Base-by-base conservation (phyloP, 495 filamentous ascomycete species). In the Aspergillus hancockii region DNA sequence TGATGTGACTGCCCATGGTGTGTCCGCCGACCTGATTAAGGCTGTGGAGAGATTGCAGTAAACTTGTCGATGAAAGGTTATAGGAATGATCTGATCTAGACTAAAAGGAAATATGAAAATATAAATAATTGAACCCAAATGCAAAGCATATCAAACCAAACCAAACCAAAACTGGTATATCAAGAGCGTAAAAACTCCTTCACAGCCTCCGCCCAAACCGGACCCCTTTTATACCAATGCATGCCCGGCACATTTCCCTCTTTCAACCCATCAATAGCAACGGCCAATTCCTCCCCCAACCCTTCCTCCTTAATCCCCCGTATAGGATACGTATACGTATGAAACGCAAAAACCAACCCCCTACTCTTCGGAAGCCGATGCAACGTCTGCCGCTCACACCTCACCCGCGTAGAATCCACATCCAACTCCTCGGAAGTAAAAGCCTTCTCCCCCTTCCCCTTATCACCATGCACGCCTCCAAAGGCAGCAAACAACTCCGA, bases 1-100 rank as follows among this genome's bases (percentile, higher is more conserved):
- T 43, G 93, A 96, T 28, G 92, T 97, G 36, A 98, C 94, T 34
- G 94, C 94, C 28, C 96, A 96, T 91, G 94, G 94, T 47, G 94
- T 98, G 23, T 88, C 90, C 9, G 85, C 84, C 34, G 95, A 98
- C 79, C 71, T 98, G 67, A 76, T 97, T 64, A 96, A 93, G 79
- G 90, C 95, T 19, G 65, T 97, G 25, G 69, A 82, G 64, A 68
- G 79, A 23, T 62, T 81, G 61, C 64, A 49, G 12, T 63, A 58
- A 51, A 40, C 2, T 36, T 19, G 8, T 56, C 19, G 58, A 40
- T 16, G 10, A 57, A 51, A 55, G 21, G 47, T 22, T 40, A 30
- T 30, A 46, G 30, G 47, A 40, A 50, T 9, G 43, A 54, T 54
- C 21, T 54, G 31, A 22, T 31, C 19, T 57, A 38, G 28, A 56